A percentile compares a stretch with the other conserved stretches of the same genome.
These are phyloP conservation scores for Pichia sp. DNA, from an alignment of 1,139 yeast species.

Conservation along the genomic window DNA sequence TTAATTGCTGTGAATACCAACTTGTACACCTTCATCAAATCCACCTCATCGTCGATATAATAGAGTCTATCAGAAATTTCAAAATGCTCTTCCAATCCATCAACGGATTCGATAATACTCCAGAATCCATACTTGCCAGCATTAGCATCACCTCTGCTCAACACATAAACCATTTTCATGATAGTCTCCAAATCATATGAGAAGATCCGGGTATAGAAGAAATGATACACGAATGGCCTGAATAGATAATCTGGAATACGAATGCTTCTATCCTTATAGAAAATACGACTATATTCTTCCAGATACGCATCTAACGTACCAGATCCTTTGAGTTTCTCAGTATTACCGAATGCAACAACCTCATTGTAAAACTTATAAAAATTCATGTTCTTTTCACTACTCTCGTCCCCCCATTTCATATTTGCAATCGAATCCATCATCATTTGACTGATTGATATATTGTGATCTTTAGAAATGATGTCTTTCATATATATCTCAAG, in stretches of 20 bases:
- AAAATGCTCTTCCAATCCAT: not conserved
- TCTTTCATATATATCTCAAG: conserved; percentile 9
- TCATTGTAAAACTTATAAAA: conserved; percentile 7
- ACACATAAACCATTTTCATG: conserved; percentile 7
- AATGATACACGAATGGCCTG: conserved; percentile 12
- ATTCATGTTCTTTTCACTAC: not conserved
- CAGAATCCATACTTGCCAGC: conserved; percentile 15
- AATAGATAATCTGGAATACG: not conserved
- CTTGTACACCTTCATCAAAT: conserved; percentile 6
- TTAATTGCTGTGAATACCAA: conserved; percentile 6
- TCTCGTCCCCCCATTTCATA: conserved; percentile 2
- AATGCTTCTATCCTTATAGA: not conserved
- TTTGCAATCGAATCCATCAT: conserved; percentile 9
- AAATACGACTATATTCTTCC: not conserved
- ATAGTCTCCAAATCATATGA: conserved; percentile 7
- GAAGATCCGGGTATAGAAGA: conserved; percentile 7
- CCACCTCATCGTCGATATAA: not conserved
- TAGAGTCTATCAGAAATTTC: not conserved
- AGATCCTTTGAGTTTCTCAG: not conserved
- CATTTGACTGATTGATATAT: conserved; percentile 3
- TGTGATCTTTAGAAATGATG: conserved; percentile 6
- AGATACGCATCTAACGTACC: not conserved
- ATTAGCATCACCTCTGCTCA: conserved; percentile 3
- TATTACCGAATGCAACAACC: conserved; percentile 2
- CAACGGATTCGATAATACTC: conserved; percentile 4